Conservation (phyloP, 176 grass and related monocot species). For the Carex myosuroides region DNA sequence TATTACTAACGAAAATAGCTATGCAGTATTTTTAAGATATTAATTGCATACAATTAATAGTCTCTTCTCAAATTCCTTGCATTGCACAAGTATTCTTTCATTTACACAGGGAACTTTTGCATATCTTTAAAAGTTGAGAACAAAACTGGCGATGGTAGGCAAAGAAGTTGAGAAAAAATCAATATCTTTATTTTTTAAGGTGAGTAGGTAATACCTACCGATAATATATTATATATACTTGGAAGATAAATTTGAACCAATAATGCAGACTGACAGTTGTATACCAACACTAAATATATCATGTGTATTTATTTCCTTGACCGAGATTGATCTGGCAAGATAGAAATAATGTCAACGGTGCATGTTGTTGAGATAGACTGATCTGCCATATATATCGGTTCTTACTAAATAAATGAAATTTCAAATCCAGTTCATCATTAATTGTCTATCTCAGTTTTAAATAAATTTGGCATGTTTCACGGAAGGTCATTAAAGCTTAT, state of each 20-base stretch:
- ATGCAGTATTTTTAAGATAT: background rate
- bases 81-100: background rate
- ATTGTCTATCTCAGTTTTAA: background rate
- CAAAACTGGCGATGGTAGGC: background rate
- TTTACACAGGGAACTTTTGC: background rate
- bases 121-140: too few relatives aligned
- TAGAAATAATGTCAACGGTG: background rate
- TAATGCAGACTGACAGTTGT: background rate
- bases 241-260: background rate
- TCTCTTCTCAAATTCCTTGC: background rate
- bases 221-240: background rate
- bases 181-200: background rate
- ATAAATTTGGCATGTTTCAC: too few relatives aligned
- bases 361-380: background rate
- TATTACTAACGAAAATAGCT: background rate
- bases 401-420: background rate
- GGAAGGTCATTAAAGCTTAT: too few relatives aligned
- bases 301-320: background rate
- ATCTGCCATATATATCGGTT: background rate
- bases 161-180: background rate
- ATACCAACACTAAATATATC: background rate
- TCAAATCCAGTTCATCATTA: background rate
- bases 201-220: background rate
- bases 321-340: background rate
- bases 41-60: background rate